Base-by-base conservation (phyloP, 169 alveolate species). In the Cyclospora cayetanensis region DNA sequence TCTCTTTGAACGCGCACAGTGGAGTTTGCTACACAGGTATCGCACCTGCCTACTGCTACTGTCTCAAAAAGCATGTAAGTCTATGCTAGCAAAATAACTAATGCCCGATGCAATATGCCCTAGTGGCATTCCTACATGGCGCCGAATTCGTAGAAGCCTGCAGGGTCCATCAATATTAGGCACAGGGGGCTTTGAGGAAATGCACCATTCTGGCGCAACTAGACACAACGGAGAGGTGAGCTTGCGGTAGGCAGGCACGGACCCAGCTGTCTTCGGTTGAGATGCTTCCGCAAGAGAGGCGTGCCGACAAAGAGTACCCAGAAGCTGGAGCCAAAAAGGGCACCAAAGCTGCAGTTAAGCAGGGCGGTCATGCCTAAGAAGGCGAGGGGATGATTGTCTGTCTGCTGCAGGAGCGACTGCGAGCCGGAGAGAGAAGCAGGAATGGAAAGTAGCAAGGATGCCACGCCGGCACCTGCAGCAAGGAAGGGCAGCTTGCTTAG, bases 401-500 rank as follows among this genome's bases (percentile, higher is more conserved):
- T 43, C 27, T 39, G 82, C 55, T 68, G 86, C 37, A 70, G 76
- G 60, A 87, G 77, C 46, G 87, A 43, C 63, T 35, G 85, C 9
- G 42, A 22, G 4, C 55, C 63, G 29, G 85, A 74, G 20, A 74
- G 39, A 25, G 92, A 43, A 5, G 92, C 42, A 20, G 80, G 80
- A n/a, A 43, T 4, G 74, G 66, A 87, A 39, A 87, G 46, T 9
- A 87, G 86, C 72, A 87, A 77, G 29, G 92, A 66, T 0, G 92
- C 77, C 41, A 34, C 70, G 25, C 92, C 92, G 87, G 87, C 43
- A n/a, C 86, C 92, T 29, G 87, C 87, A 27, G 92, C 80, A 18
- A 87, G 87, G 74, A 66, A 50, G 29, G 92, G 87, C 77, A 87
- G 60, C 85, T 87, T 87, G 74, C 92, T 87, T 87, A 87, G 18